Conservation (phyloP, 805 yeast species). For the baker's yeast (Saccharomyces cerevisiae) region DNA sequence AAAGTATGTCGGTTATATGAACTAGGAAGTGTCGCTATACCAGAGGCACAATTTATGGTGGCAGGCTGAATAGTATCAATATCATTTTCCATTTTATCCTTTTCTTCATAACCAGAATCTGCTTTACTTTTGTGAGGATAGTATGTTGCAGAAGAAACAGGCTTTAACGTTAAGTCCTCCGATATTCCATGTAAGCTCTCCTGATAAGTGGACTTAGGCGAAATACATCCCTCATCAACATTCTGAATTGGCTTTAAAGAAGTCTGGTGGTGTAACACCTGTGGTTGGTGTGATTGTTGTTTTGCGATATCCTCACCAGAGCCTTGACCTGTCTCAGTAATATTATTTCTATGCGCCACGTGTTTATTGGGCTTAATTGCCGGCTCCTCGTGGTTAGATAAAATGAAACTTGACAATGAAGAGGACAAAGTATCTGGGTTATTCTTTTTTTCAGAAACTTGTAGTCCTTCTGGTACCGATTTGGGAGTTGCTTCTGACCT, state of each 20-base stretch:
- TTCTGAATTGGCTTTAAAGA: neutral
- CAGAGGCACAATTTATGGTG: neutral
- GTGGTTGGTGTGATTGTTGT: constrained; percentile 2
- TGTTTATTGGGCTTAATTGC: neutral
- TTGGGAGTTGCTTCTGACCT: neutral
- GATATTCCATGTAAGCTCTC: neutral
- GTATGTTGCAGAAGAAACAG: constrained; percentile 63
- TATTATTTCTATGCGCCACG: neutral
- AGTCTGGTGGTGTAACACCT: neutral
- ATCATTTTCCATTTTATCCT: neutral
- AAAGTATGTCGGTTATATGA: neutral
- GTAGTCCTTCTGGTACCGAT: neutral
- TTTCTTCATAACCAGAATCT: constrained; percentile 11
- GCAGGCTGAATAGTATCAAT: neutral
- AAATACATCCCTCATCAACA: neutral
- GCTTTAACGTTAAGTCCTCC: constrained; percentile 35
- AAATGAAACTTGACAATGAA: neutral
- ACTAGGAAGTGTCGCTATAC: neutral
- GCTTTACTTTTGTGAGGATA: constrained; percentile 51
- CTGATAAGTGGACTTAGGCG: neutral
- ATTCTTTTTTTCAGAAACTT: neutral
- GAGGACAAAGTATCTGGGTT: neutral
- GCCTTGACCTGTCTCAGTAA: neutral
- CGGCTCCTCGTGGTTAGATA: neutral
- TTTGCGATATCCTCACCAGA: constrained; percentile 1